Percentiles rank a stretch among this genome's conserved stretches.
These are phyloP conservation scores for Fraxinus paxiana DNA, from an alignment of 305 asterid genomes.

Conservation along the genomic window DNA sequence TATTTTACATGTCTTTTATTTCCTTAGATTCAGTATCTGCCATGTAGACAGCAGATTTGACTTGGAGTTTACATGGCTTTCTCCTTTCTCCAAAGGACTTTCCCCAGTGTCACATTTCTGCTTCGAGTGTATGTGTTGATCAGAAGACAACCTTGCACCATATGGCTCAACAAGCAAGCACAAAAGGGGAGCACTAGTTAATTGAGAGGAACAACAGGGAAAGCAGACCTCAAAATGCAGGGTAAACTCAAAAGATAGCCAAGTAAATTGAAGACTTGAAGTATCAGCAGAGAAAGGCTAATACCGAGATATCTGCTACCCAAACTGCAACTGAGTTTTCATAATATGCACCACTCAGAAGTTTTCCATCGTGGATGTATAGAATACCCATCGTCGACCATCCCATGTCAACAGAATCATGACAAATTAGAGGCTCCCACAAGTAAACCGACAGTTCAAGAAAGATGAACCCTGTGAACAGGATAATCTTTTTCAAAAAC, in stretches of 20 bases:
- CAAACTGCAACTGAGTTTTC: conserved; percentile 87
- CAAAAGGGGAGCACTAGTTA: conserved; percentile 19
- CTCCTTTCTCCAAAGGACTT: conserved; percentile 48
- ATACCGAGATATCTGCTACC: conserved; percentile 91
- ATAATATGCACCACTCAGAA: conserved; percentile 83
- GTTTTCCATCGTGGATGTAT: conserved; percentile 80
- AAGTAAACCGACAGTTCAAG: conserved; percentile 66
- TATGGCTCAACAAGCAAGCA: conserved; percentile 69
- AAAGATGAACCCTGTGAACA: conserved; percentile 18
- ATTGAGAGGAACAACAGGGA: conserved; percentile 5
- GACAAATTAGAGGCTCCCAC: conserved; percentile 89
- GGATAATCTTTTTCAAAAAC: conserved; percentile 1
- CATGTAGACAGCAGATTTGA: conserved; percentile 45
- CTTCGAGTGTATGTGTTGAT: conserved; percentile 36
- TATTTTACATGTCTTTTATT: conserved; percentile 60
- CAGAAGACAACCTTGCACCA: conserved; percentile 43
- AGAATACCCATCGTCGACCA: conserved; percentile 90
- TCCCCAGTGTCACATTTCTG: conserved; percentile 42
- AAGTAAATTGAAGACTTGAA: conserved; percentile 17
- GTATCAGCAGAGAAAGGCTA: conserved; percentile 22
- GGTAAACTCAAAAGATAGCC: background rate
- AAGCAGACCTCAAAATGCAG: background rate
- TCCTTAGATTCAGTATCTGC: conserved; percentile 72
- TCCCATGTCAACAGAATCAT: conserved; percentile 86
- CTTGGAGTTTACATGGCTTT: conserved; percentile 54